A percentile compares a stretch with the other conserved stretches of the same genome.
These are phyloP conservation scores for Allium cepa DNA, from an alignment of 106 monocot genomes.

Conservation along the genomic window DNA sequence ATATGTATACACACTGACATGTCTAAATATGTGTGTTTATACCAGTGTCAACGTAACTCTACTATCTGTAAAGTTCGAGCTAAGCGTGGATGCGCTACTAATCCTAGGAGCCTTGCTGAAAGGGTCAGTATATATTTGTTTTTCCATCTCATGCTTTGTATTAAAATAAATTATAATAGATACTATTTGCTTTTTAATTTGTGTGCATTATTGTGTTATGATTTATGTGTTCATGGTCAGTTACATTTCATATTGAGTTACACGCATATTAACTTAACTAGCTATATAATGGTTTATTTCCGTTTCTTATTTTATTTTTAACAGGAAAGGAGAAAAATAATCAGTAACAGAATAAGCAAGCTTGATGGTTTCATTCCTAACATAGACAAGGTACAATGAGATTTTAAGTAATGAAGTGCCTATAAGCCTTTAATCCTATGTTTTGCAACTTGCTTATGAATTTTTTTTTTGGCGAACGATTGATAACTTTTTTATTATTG, in stretches of 20 bases:
- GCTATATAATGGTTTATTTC: neutral
- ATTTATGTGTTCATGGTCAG: neutral
- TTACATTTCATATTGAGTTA: too few species aligned
- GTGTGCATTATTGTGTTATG: too few species aligned
- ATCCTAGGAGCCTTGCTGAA: conserved; percentile 66
- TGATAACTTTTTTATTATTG: too few species aligned
- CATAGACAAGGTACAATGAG: conserved; percentile 33
- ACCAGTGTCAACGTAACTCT: conserved; percentile 3
- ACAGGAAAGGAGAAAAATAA: conserved; percentile 41
- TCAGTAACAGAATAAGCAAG: conserved; percentile 33
- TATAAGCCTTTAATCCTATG: neutral
- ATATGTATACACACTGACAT: too few species aligned
- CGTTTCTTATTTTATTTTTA: neutral
- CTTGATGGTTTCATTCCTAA: conserved; percentile 36
- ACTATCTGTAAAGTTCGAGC: conserved; percentile 44
- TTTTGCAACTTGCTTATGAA: too few species aligned
- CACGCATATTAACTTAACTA: neutral
- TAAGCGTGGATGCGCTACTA: conserved; percentile 65
- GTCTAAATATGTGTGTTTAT: too few species aligned
- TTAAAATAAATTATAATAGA: neutral
- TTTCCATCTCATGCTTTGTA: too few species aligned
- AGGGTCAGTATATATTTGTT: conserved; percentile 21
- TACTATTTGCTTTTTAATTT: too few species aligned
- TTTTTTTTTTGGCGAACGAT: too few species aligned
- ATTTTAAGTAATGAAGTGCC: neutral